A percentile compares a stretch with the other conserved stretches of the same genome.
These are phyloP conservation scores for Nigrospora sphaerica DNA, from an alignment of 2,329 filamentous ascomycete species.

Conservation along the genomic window DNA sequence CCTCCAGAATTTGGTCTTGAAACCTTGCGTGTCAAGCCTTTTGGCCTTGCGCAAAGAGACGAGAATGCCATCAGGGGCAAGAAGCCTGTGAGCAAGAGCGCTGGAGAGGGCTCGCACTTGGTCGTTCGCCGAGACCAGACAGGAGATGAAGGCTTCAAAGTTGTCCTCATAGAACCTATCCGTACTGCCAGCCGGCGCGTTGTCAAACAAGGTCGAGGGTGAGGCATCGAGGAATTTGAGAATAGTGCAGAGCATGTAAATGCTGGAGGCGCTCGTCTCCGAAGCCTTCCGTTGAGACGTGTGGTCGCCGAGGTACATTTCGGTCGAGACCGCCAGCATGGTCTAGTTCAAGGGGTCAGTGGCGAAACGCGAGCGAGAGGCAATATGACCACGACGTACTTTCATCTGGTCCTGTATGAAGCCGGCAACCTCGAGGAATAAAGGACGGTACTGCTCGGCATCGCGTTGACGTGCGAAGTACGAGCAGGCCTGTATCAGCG, in stretches of 20 bases:
- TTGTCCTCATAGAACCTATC: slow-evolving; percentile 36
- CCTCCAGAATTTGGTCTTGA: slow-evolving; percentile 43
- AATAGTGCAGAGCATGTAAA: slow-evolving; percentile 42
- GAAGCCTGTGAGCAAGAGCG: slow-evolving; percentile 39
- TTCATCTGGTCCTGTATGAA: slow-evolving; percentile 52
- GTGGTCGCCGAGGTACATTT: slow-evolving; percentile 30
- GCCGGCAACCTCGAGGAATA: slow-evolving; percentile 47
- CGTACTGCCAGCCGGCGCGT: slow-evolving; percentile 23
- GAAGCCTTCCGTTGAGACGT: slow-evolving; percentile 30
- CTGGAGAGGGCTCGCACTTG: slow-evolving; percentile 40
- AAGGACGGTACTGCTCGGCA: slow-evolving; percentile 39
- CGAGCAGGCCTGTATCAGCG: slow-evolving; percentile 54
- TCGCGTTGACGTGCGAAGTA: slow-evolving; percentile 51
- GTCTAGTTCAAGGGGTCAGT: slow-evolving; percentile 19
- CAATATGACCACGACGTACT: slow-evolving; percentile 27
- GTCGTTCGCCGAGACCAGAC: slow-evolving; percentile 44
- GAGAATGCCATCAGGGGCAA: slow-evolving; percentile 29
- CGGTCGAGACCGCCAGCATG: slow-evolving; percentile 29
- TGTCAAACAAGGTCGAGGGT: slow-evolving; percentile 40
- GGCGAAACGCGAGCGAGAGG: background rate
- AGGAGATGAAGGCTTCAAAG: slow-evolving; percentile 45
- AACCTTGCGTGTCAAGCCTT: slow-evolving; percentile 26
- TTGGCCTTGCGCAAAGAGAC: slow-evolving; percentile 27
- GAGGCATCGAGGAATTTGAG: slow-evolving; percentile 51
- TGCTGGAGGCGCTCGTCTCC: slow-evolving; percentile 28